Conservation (phyloP, 148 eudicot genomes). For the Rhododendron mucronatum region DNA sequence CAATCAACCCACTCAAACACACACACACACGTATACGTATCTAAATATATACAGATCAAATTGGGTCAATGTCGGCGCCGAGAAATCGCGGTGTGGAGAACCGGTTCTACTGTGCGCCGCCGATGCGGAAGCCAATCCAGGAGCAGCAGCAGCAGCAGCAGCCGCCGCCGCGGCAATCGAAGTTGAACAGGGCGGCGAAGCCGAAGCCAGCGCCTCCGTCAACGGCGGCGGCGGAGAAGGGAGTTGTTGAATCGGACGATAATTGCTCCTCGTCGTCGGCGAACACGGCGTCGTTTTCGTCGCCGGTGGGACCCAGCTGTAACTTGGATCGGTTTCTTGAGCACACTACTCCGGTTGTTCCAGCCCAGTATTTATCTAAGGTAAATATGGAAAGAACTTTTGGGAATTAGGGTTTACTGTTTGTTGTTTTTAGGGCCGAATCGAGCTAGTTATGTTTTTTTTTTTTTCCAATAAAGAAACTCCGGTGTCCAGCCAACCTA, state of each 20-base stretch:
- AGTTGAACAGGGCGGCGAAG: constrained; percentile 16
- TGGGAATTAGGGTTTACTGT: not conserved
- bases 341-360: not conserved
- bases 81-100: constrained; percentile 37
- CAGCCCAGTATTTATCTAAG: not conserved
- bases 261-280: constrained; percentile 27
- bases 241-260: constrained; percentile 35
- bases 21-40: not conserved
- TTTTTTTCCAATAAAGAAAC: too few species aligned
- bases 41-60: not conserved
- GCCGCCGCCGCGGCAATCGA: constrained; percentile 3
- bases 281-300: constrained; percentile 1
- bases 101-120: constrained; percentile 70
- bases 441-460: too few species aligned
- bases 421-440: not conserved
- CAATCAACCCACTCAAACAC: not conserved
- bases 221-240: constrained; percentile 20
- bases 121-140: constrained; percentile 51
- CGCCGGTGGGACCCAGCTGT: not conserved
- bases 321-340: not conserved
- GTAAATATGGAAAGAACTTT: not conserved
- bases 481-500: too few species aligned
- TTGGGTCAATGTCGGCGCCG: constrained; percentile 32
- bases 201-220: constrained; percentile 14
- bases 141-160: constrained; percentile 40